phyloP scores from a whole-genome alignment of 176 grass and related monocot genomes.

The Hsuehochloa calcarea region DNA sequence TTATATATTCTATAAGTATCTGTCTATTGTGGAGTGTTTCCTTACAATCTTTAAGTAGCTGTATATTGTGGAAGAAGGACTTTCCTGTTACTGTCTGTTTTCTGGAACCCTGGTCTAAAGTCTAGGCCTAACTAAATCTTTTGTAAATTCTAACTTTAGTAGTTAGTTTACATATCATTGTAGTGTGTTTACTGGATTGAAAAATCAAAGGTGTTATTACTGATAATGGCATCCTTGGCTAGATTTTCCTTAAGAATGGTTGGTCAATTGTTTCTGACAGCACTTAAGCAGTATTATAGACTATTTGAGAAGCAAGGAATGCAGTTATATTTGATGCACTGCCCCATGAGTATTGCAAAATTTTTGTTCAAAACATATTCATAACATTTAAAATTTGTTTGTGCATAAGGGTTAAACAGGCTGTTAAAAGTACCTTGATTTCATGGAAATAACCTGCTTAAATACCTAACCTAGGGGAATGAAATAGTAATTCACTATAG shows the following conservation, averaged over 20 bases:
- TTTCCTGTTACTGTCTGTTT: background rate
- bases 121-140: background rate
- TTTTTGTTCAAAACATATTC: background rate
- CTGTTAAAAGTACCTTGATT: constrained; percentile 6
- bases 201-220: background rate
- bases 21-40: background rate
- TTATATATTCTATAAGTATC: background rate
- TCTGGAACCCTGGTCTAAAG: background rate
- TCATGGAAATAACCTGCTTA: background rate
- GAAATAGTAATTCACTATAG: background rate
- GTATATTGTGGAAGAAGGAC: background rate
- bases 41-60: background rate
- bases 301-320: background rate
- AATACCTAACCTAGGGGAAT: background rate
- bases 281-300: background rate
- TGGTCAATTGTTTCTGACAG: background rate
- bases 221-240: background rate
- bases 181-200: background rate
- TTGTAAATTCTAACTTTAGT: background rate
- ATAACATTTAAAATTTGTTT: background rate
- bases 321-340: background rate
- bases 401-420: background rate
- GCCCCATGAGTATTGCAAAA: background rate
- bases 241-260: constrained; percentile 21
- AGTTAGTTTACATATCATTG: background rate